These are phyloP conservation scores for Batrachochytrium dendrobatidis DNA, from an alignment of 371 early-diverging fungal species.

Conservation along the genomic window DNA sequence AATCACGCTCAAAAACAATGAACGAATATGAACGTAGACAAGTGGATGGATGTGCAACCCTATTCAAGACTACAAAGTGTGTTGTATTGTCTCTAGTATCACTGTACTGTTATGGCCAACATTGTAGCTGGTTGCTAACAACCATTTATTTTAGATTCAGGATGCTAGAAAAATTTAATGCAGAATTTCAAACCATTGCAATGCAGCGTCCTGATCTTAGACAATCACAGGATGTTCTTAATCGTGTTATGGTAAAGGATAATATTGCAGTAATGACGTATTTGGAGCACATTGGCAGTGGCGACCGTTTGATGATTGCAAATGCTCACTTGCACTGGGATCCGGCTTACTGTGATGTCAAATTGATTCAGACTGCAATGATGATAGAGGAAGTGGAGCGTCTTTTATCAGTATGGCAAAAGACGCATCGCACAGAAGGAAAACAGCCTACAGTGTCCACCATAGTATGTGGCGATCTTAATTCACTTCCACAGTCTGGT, in stretches of 20 bases:
- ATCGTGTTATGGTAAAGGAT: conserved; percentile 93
- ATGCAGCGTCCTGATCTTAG: conserved; percentile 81
- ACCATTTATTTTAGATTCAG: conserved; percentile 47
- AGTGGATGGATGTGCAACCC: conserved; percentile 98
- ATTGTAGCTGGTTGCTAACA: not conserved
- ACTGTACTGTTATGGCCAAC: not conserved
- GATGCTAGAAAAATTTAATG: conserved; percentile 66
- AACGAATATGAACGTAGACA: conserved; percentile 73
- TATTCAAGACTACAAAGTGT: conserved; percentile 82
- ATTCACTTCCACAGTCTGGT: conserved; percentile 85
- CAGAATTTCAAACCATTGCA: conserved; percentile 87
- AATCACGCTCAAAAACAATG: conserved; percentile 90
- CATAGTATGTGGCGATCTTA: conserved; percentile 92
- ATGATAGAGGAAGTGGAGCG: conserved; percentile 86
- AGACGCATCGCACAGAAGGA: conserved; percentile 12
- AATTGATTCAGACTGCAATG: conserved; percentile 94
- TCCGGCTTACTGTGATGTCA: conserved; percentile 90
- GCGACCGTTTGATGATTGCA: conserved; percentile 67
- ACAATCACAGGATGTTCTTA: conserved; percentile 86
- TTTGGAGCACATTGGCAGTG: conserved; percentile 73
- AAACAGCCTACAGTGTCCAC: conserved; percentile 19
- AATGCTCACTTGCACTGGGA: conserved; percentile 96
- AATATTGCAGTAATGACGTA: conserved; percentile 88
- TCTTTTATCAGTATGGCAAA: conserved; percentile 31
- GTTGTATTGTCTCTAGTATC: conserved; percentile 4